phyloP scores from a whole-genome alignment of 2,329 filamentous ascomycete species.

The Paraconiothyrium brasiliense region DNA sequence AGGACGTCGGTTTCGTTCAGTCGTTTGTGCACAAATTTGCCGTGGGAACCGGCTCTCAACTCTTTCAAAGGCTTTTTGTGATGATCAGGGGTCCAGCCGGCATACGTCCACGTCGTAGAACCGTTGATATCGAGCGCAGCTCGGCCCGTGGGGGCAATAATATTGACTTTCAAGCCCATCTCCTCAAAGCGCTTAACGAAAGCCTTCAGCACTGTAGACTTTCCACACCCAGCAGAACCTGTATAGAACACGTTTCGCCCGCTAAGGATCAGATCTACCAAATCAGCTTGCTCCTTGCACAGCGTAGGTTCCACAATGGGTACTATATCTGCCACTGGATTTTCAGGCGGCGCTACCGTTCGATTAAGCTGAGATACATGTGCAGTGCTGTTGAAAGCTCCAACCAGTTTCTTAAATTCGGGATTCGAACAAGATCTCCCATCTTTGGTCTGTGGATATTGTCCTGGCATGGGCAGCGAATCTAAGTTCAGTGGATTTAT shows the following conservation, averaged over 20 bases:
- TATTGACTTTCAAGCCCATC: conserved; percentile 53
- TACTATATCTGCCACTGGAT: conserved; percentile 20
- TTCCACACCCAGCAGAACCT: conserved; percentile 69
- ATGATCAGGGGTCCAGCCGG: conserved; percentile 63
- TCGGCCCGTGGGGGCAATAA: conserved; percentile 68
- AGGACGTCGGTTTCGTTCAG: conserved; percentile 62
- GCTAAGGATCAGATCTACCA: conserved; percentile 62
- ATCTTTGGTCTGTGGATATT: neutral
- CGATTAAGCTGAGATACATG: neutral
- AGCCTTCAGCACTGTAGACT: conserved; percentile 64
- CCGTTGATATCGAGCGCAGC: conserved; percentile 68
- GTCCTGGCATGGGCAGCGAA: neutral
- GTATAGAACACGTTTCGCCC: conserved; percentile 71
- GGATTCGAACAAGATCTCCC: neutral
- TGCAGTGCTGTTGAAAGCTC: neutral
- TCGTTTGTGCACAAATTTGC: conserved; percentile 47
- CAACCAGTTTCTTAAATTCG: conserved; percentile 1
- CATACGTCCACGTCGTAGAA: conserved; percentile 65
- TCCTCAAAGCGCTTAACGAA: conserved; percentile 54
- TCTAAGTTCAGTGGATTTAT: conserved; percentile 24
- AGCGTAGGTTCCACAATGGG: conserved; percentile 43
- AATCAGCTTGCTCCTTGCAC: conserved; percentile 58
- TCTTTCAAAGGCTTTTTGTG: conserved; percentile 55
- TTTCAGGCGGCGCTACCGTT: neutral
- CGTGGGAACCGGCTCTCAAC: conserved; percentile 45